A percentile compares a stretch with the other conserved stretches of the same genome.
Conservation (phyloP, 2,329 filamentous ascomycete genomes). For the Colletotrichum sp. region DNA sequence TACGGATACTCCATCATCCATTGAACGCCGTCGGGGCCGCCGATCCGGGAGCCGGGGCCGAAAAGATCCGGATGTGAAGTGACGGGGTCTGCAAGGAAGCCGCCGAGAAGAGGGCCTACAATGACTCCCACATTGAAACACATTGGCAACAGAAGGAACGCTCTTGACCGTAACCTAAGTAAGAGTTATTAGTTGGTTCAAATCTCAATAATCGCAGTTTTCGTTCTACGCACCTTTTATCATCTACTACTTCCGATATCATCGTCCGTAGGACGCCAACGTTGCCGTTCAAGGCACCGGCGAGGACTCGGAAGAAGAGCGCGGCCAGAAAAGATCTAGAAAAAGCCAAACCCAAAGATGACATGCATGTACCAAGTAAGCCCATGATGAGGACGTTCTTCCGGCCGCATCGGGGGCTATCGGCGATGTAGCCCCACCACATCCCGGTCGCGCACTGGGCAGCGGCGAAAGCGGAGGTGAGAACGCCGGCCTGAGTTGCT, state of each 20-base stretch:
- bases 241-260: conserved; percentile 25
- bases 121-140: conserved; percentile 27
- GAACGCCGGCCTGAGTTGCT: conserved; percentile 22
- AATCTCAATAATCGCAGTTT: background rate
- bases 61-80: conserved; percentile 21
- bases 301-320: conserved; percentile 23
- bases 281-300: conserved; percentile 25
- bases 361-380: conserved; percentile 56
- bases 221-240: conserved; percentile 14
- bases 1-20: conserved; percentile 27
- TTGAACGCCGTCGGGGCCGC: conserved; percentile 18
- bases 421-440: conserved; percentile 24
- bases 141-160: conserved; percentile 26
- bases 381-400: conserved; percentile 25
- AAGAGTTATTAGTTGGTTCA: background rate
- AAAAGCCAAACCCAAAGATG: conserved; percentile 75
- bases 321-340: conserved; percentile 59
- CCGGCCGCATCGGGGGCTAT: conserved; percentile 20
- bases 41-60: conserved; percentile 23
- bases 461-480: conserved; percentile 24
- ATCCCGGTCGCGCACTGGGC: conserved; percentile 25
- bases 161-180: conserved; percentile 13
- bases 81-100: conserved; percentile 27
- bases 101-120: conserved; percentile 27
- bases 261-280: conserved; percentile 26